phyloP scores from a whole-genome alignment of 345 rosid species.

The Rhodamnia rubescens region DNA sequence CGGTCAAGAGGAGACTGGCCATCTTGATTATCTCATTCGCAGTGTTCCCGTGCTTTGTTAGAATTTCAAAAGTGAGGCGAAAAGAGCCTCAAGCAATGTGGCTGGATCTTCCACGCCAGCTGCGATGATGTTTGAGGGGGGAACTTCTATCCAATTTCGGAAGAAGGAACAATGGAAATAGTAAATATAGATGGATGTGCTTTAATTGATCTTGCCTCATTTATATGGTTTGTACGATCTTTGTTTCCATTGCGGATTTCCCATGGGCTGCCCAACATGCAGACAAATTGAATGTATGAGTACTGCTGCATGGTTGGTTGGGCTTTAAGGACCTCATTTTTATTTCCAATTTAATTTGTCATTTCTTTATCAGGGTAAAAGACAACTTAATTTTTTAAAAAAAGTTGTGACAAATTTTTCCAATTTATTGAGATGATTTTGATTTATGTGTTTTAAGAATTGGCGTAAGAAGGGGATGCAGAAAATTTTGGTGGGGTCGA shows the following conservation, averaged over 20 bases:
- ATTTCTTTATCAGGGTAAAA: background rate
- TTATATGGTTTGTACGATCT: background rate
- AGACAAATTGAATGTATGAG: background rate
- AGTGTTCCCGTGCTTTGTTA: background rate
- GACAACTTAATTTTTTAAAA: background rate
- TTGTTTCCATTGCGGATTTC: background rate
- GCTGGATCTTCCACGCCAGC: background rate
- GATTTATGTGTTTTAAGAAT: background rate
- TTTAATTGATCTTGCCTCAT: background rate
- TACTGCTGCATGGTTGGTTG: background rate
- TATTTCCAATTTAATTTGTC: background rate
- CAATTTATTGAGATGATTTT: background rate
- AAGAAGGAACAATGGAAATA: background rate
- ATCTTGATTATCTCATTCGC: background rate
- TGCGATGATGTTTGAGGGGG: background rate
- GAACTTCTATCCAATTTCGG: background rate
- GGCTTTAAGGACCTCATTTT: background rate
- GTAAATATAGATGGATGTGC: background rate
- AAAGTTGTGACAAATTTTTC: background rate
- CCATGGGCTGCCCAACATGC: background rate
- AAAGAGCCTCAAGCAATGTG: background rate
- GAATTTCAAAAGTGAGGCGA: background rate
- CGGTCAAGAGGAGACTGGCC: background rate
- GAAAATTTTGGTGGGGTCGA: background rate
- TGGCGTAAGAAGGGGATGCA: background rate